Percentiles rank a stretch among this genome's conserved stretches.
These are phyloP conservation scores for Elongisporangium undulatum DNA, from an alignment of 352 stramenopile genomes.

Conservation along the genomic window DNA sequence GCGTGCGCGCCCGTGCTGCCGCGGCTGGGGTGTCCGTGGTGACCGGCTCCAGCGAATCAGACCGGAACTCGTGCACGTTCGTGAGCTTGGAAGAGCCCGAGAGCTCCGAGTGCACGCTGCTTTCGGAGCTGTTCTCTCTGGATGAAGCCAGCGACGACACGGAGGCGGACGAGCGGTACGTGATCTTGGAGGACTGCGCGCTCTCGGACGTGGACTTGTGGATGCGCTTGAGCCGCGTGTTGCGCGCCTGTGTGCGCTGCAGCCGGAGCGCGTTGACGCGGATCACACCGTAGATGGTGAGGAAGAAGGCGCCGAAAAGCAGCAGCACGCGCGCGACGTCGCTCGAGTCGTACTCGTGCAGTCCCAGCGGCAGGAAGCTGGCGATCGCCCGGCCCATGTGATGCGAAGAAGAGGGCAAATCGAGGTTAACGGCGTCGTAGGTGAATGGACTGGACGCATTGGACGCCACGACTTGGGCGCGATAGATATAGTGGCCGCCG, in stretches of 20 bases:
- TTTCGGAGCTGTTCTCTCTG: conserved; percentile 18
- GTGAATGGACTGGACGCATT: conserved; percentile 41
- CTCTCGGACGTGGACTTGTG: conserved; percentile 34
- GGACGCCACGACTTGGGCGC: conserved; percentile 28
- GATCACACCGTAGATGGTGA: conserved; percentile 52
- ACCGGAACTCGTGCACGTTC: conserved; percentile 5
- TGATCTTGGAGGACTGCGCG: conserved; percentile 13
- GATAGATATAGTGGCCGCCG: conserved; percentile 39
- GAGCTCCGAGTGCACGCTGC: conserved; percentile 8
- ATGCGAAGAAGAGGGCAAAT: not conserved
- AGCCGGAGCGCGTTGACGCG: conserved; percentile 44
- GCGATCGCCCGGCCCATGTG: not conserved
- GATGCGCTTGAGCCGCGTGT: conserved; percentile 42
- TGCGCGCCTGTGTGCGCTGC: conserved; percentile 44
- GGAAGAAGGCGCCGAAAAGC: conserved; percentile 48
- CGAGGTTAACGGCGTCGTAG: conserved; percentile 25
- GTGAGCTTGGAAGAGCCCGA: not conserved
- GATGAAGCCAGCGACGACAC: conserved; percentile 27
- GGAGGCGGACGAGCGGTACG: conserved; percentile 22
- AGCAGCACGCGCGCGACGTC: conserved; percentile 38
- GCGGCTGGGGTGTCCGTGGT: conserved; percentile 5
- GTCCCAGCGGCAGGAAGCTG: conserved; percentile 3
- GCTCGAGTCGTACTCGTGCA: conserved; percentile 10
- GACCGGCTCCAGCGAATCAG: not conserved
- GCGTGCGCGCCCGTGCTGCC: conserved; percentile 8